Base-by-base conservation (phyloP, 2,329 filamentous ascomycete species). In the Aureobasidium sp. region DNA sequence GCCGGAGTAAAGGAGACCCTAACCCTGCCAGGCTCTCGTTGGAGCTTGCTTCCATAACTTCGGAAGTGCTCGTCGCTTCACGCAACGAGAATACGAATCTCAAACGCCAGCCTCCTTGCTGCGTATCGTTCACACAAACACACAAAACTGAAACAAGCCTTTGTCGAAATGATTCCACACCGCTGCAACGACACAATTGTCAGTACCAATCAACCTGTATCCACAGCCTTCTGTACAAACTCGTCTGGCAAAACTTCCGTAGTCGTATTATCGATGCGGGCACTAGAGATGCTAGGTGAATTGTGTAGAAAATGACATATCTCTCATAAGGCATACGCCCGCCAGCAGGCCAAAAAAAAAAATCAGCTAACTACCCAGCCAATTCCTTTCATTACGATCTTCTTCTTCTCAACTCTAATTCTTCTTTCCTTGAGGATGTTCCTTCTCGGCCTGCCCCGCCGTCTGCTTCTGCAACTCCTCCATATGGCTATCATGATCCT, bases 401-500 rank as follows among this genome's bases (percentile, higher is more conserved):
- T 11, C 11, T 13, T 8, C 40, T 27, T 11, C 25, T 11, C 6
- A 19, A 25, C 1, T 17, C 17, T 53, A 60, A 21, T 60, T 11
- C 35, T 40, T 43, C 64, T 69, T 68, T 15, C 67, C 65, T 27
- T 67, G 47, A 10, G 66, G 65, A 62, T 70, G 67, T 27, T 70
- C 74, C 64, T 74, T 69, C 67, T 78, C 70, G 4, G 70, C 69
- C 69, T 76, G 70, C 63, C 72, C 65, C 62, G 70, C 71, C 2
- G 72, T 75, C 68, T 78, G 67, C 67, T 77, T 69, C 66, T 79
- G 77, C 64, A 79, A 61, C 19, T 77, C 70, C 65, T 73, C 68
- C 61, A 78, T 77, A 61, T 77, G 75, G 47, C 69, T 62, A 13
- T 69, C 71, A 59, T 77, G 74, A 61, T 77, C 71, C 15, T 70